Conservation (phyloP, 164 flowering plant genomes). For the Dillenia suffruticosa region DNA sequence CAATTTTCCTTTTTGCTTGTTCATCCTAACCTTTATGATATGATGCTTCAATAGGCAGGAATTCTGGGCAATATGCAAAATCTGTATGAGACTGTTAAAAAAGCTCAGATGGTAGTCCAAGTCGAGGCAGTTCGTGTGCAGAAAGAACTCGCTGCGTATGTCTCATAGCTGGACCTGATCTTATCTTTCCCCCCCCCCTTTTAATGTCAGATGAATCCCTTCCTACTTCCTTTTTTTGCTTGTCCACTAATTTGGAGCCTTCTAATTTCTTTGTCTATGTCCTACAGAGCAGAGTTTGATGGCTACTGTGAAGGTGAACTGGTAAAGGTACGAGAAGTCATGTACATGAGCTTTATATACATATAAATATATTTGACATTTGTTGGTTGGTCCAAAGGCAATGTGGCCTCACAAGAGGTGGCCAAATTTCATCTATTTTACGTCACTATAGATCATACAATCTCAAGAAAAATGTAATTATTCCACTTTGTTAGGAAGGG, state of each 20-base stretch:
- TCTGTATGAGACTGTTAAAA: constrained; percentile 85
- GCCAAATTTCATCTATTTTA: too few relatives aligned
- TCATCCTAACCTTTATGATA: neutral
- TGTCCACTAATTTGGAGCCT: too few relatives aligned
- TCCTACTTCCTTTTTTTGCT: neutral
- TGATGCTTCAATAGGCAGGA: constrained; percentile 59
- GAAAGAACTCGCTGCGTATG: constrained; percentile 93
- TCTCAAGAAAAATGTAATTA: too few relatives aligned
- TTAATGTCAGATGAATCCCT: neutral
- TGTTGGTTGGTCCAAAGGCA: neutral
- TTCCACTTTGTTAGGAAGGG: too few relatives aligned
- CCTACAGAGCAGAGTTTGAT: constrained; percentile 85
- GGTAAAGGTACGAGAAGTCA: constrained; percentile 48
- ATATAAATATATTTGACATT: neutral
- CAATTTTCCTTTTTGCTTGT: neutral
- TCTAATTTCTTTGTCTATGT: neutral
- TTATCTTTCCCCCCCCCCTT: neutral
- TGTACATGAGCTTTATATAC: too few relatives aligned
- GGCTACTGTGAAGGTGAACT: constrained; percentile 96
- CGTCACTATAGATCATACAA: too few relatives aligned
- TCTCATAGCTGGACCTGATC: constrained; percentile 2
- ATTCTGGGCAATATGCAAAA: constrained; percentile 88
- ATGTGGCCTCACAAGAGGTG: too few relatives aligned
- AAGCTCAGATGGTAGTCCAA: constrained; percentile 96
- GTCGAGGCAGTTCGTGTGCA: constrained; percentile 97